phyloP scores from a whole-genome alignment of 208 protist genomes.

The Trypanosoma avium region DNA sequence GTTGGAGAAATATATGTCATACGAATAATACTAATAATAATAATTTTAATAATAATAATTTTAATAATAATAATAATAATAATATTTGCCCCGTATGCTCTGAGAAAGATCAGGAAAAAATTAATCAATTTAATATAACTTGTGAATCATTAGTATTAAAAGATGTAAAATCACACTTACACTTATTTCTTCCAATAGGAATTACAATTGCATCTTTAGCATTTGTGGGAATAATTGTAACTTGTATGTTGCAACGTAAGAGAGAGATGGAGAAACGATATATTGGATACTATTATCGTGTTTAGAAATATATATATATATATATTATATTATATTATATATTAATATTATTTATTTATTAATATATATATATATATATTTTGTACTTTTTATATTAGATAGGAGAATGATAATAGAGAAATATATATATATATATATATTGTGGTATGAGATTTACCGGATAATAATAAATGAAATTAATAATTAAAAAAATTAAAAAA shows the following conservation, averaged over 20 bases:
- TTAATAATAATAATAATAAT: background rate
- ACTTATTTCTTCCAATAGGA: background rate
- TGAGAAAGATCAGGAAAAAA: background rate
- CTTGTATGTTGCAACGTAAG: background rate
- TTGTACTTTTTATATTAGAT: too few species aligned
- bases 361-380: too few species aligned
- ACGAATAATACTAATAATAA: background rate
- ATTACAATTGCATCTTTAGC: background rate
- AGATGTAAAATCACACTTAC: background rate
- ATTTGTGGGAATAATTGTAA: slow-evolving; percentile 3
- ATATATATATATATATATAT: too few species aligned
- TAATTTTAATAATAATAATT: background rate
- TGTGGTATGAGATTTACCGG: too few species aligned
- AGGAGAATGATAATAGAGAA: too few species aligned
- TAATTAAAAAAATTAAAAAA: too few species aligned
- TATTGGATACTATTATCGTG: background rate
- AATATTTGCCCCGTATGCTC: background rate
- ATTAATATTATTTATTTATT: too few species aligned
- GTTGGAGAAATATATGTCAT: slow-evolving; percentile 4
- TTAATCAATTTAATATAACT: background rate
- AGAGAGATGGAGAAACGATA: background rate
- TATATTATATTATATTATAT: too few species aligned
- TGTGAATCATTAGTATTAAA: background rate
- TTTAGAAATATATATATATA: too few species aligned
- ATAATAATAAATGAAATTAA: too few species aligned